Base-by-base conservation (phyloP, 164 flowering plant genomes). In the Litsea cubeba region DNA sequence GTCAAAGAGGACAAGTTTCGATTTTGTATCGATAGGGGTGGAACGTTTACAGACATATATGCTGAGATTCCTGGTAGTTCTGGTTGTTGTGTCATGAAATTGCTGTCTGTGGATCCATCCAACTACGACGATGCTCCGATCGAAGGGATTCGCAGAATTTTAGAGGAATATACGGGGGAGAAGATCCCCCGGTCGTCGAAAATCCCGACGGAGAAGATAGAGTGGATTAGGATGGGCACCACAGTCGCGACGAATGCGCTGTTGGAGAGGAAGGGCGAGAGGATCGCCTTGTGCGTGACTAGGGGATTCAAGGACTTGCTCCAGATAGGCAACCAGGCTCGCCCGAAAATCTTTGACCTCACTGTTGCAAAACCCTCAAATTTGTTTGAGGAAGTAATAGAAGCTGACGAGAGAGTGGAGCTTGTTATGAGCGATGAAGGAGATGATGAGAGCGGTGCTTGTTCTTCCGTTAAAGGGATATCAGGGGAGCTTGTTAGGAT, bases 231-330 rank as follows among this genome's bases (percentile, higher is more conserved):
- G 78, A 95, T 95, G 99, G 98, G 98, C 14, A 95, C 99, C 2
- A 95, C 99, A 14, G 97, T 95, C 26, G 99, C 99, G 1, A 95
- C 99, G 50, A 95, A 95, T 83, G 99, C 99, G 35, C 84, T 95
- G 17, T 77, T 95, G 72, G 98, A 95, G 83, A 85, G 99, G 72
- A 95, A 95, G 75, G 99, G 98, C 5, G 97, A 93, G 74, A 92
- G 89, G 71, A 91, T 95, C 77, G 99, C 99, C 23, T 77, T 95
- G 2, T 95, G 99, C 79, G 99, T 95, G 22, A 95, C 97, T 67
- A 76, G 49, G 32, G 99, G 98, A n/a, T 95, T 95, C 75, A 84
- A 79, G 80, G 98, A 95, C 81, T 75, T 95, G 78, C 89, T 93
- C 69, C 97, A 90, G 78, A 92, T 95, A 73, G 99, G 99, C 2